These are phyloP conservation scores for Trichoderma sp. DNA, from an alignment of 2,329 filamentous ascomycete genomes.

Conservation along the genomic window DNA sequence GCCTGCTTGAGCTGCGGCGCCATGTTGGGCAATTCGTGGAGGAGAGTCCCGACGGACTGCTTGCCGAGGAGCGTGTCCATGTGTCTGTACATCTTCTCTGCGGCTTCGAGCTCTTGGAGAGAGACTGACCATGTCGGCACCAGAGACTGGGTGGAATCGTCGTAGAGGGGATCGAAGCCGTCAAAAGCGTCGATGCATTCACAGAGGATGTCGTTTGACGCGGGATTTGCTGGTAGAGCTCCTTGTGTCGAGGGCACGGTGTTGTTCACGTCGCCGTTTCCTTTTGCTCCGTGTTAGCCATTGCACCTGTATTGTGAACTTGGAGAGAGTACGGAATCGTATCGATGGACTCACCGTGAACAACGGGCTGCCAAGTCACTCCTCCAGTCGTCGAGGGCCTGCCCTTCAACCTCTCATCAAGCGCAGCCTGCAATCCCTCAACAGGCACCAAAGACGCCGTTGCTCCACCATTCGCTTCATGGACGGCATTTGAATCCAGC, in stretches of 20 bases:
- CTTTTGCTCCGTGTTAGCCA: not conserved
- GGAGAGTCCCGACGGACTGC: not conserved
- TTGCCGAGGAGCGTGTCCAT: not conserved
- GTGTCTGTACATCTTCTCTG: conserved; percentile 20
- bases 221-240: not conserved
- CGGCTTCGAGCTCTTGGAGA: conserved; percentile 10
- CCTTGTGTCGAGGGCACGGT: not conserved
- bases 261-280: not conserved
- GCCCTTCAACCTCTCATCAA: not conserved
- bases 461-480: not conserved
- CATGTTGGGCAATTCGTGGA: not conserved
- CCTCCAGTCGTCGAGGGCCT: not conserved
- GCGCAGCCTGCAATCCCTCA: not conserved
- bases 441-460: not conserved
- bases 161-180: conserved; percentile 13
- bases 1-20: not conserved
- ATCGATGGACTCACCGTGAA: conserved; percentile 1
- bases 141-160: not conserved
- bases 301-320: not conserved
- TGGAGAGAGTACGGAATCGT: no score
- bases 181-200: conserved; percentile 27
- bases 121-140: not conserved
- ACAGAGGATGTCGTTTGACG: not conserved
- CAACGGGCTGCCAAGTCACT: not conserved
- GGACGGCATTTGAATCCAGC: not conserved